These are phyloP conservation scores for Berberis vulgaris DNA, from an alignment of 164 flowering plant species.

Conservation along the genomic window DNA sequence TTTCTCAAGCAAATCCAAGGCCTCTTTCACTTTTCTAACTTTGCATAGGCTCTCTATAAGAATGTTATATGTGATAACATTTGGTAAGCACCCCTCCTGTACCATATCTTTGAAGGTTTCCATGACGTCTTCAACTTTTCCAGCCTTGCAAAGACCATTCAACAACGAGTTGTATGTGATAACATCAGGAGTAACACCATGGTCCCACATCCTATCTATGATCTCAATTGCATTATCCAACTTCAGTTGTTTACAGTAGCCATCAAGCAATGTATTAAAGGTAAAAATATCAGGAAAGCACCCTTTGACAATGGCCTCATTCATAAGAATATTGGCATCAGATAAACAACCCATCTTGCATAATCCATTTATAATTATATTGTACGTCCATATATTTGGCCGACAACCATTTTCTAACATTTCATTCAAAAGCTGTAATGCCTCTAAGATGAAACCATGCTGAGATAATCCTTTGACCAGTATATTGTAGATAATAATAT, in stretches of 20 bases:
- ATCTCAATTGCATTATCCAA: slow-evolving; percentile 5
- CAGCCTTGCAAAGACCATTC: slow-evolving; percentile 11
- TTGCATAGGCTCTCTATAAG: slow-evolving; percentile 46
- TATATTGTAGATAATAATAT: slow-evolving; percentile 5
- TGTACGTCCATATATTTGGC: slow-evolving; percentile 7
- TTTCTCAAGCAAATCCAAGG: slow-evolving; percentile 5
- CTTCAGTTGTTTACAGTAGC: slow-evolving; percentile 8
- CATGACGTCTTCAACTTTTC: slow-evolving; percentile 5
- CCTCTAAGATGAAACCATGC: slow-evolving; percentile 29
- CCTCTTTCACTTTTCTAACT: slow-evolving; percentile 4
- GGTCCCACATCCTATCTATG: slow-evolving; percentile 5
- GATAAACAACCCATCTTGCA: slow-evolving; percentile 7
- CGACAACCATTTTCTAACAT: slow-evolving; percentile 31
- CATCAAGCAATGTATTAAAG: slow-evolving; percentile 9
- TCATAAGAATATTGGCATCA: slow-evolving; percentile 42
- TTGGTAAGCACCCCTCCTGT: slow-evolving; percentile 46
- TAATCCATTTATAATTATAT: slow-evolving; percentile 6
- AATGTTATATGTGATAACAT: slow-evolving; percentile 65
- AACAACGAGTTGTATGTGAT: slow-evolving; percentile 7
- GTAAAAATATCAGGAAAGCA: slow-evolving; percentile 7
- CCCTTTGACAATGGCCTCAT: slow-evolving; percentile 43
- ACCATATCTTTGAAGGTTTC: slow-evolving; percentile 7
- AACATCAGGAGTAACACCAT: slow-evolving; percentile 8
- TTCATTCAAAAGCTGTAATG: slow-evolving; percentile 64
- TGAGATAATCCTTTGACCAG: slow-evolving; percentile 8